Conservation (phyloP, 2,329 filamentous ascomycete genomes). For the Fusarium neocosmosporiellum region DNA sequence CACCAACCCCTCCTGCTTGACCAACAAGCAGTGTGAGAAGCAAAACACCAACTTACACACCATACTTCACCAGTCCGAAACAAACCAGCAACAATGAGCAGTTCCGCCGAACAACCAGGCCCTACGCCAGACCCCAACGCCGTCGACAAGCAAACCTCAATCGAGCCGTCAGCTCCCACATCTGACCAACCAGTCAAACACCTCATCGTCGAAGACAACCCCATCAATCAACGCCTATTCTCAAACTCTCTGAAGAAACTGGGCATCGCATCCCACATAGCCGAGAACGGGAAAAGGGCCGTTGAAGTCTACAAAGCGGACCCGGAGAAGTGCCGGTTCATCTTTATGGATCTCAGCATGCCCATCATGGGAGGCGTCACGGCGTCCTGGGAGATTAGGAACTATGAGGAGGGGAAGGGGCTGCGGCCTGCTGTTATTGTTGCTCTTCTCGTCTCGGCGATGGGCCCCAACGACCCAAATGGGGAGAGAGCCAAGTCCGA, state of each 20-base stretch:
- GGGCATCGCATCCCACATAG: background rate
- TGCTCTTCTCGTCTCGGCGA: background rate
- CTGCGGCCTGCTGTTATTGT: background rate
- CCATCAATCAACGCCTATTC: background rate
- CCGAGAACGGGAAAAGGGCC: constrained; percentile 8
- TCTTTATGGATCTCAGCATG: constrained; percentile 15
- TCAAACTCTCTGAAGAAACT: background rate
- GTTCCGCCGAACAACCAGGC: background rate
- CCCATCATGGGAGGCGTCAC: constrained; percentile 9
- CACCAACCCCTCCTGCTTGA: background rate
- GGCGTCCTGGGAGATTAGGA: background rate
- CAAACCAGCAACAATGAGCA: background rate
- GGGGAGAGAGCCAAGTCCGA: background rate
- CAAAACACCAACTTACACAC: background rate
- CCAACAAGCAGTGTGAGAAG: background rate
- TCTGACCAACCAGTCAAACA: background rate
- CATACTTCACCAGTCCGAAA: background rate
- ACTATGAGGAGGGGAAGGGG: background rate
- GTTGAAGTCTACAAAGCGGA: constrained; percentile 5
- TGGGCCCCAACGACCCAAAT: background rate
- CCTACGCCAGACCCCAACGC: background rate
- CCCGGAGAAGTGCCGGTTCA: background rate
- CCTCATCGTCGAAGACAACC: constrained; percentile 17
- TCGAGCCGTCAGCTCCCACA: background rate
- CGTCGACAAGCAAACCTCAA: background rate